phyloP scores from a whole-genome alignment of 1,284 basidiomycete genomes.

The Blastosporella zonata region DNA sequence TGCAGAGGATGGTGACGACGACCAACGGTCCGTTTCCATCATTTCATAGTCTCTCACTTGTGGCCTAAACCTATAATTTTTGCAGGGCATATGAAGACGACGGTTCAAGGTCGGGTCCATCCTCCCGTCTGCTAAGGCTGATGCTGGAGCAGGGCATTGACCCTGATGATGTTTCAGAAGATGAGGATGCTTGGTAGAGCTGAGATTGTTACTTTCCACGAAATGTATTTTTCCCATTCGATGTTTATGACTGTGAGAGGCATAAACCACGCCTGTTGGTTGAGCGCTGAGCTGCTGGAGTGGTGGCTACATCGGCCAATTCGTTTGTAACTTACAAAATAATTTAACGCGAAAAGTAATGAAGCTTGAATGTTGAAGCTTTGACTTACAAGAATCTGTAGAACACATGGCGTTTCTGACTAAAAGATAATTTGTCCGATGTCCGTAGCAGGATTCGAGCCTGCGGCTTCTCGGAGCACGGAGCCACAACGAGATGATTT shows the following conservation, averaged over 20 bases:
- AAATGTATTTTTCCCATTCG: background rate
- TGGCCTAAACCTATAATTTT: background rate
- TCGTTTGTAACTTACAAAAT: too few species aligned
- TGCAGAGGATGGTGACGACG: slow-evolving; percentile 6
- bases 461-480: background rate
- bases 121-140: slow-evolving; percentile 14
- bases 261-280: too few species aligned
- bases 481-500: background rate
- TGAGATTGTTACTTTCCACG: background rate
- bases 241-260: too few species aligned
- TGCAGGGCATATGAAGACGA: slow-evolving; percentile 15
- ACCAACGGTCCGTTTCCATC: slow-evolving; percentile 4
- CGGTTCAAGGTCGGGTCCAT: slow-evolving; percentile 17
- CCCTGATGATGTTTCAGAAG: background rate
- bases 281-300: too few species aligned
- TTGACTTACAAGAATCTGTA: too few species aligned
- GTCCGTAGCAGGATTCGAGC: background rate
- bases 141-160: slow-evolving; percentile 3
- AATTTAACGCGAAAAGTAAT: too few species aligned
- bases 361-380: too few species aligned
- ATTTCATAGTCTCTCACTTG: background rate
- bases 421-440: too few species aligned
- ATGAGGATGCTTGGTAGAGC: slow-evolving; percentile 1
- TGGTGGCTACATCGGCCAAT: too few species aligned
- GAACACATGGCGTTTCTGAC: too few species aligned